Evolutionary conservation across 2,329 filamentous ascomycete species (phyloP), one percentile per base, ranked within the genome.

Genomic region (Ophiostoma ulmi): DNA sequence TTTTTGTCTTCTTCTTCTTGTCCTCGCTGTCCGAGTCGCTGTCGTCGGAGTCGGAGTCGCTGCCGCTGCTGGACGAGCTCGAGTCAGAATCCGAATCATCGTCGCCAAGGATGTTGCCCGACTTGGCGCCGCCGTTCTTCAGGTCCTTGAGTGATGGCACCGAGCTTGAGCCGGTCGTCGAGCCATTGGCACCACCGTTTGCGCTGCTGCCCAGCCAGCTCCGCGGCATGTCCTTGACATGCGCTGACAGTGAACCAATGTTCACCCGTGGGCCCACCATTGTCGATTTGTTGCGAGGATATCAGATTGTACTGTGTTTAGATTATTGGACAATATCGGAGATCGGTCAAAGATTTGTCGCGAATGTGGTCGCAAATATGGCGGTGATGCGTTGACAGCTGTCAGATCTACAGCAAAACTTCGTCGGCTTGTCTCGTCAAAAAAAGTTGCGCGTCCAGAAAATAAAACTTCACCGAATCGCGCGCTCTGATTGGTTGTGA

Each of bases 81-180:
- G 77, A 78, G 41, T 78, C 78, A 71, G 76, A 78, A 8, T 75
- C 75, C 67, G 65, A 64, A 3, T 78, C 76, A 44, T 71, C 72
- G 61, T 74, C 73, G 63, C 35, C 70, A 36, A 69, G 63, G 1
- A 41, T 14, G 4, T 70, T 69, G n/a, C 68, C 31, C 22, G 41
- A 65, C n/a, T 22, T 65, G 20, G 20, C 11, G 36, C 63, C 20
- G 65, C 64, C 68, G 38, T 67, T 67, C 67, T 68, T 71, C 39
- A 73, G 70, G 44, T 55, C 48, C 26, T 68, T 71, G 39, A 72
- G 66, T 6, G 71, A 52, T 26, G 75, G 73, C 35, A 22, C 8
- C 20, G 63, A 39, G 20, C 20, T 13, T 14, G 58, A 26, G 26
- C 52, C 52, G 52, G 58, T 26, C 63, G 36, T 10, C 36, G 63